Evolutionary conservation across 176 grass and related monocot genomes (phyloP), one percentile per base, ranked within the genome.

Genomic region (Hyparrhenia diplandra): DNA sequence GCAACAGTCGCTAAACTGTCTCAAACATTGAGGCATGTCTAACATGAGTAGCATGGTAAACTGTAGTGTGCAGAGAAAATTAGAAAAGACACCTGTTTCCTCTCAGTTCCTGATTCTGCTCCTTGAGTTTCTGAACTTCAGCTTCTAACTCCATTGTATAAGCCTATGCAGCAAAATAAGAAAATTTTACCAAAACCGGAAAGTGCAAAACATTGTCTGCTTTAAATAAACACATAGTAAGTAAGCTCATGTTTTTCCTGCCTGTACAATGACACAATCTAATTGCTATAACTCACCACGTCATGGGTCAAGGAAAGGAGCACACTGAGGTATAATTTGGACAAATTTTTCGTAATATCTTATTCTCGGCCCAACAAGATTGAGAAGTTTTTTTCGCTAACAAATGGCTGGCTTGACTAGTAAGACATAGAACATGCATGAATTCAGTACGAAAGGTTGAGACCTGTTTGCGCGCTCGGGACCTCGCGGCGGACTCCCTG

Each of bases 81-180:
- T 18, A 51, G 46, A 51, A 51, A 51, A 51, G 46, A 7, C 16
- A 97, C 94, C 88, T 97, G 94, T 78, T 97, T 97, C 64, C 64
- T 91, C 42, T 93, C 34, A 97, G 59, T 62, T 89, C 86, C 73
- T 81, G 25, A 73, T 97, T 97, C 28, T 75, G n/a, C 18, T 89
- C 91, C 71, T 91, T 93, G 45, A 97, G 91, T 84, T 93, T 97
- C 55, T 92, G 88, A 84, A 93, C 91, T 87, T 93, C 91, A 83
- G 94, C 94, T 83, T 97, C 94, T 78, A 97, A 73, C 66, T 97
- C 94, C 88, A 97, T 81, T 21, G 91, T 97, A 42, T 97, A 97
- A 77, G 94, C 94, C 94, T 97, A 32, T 59, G 5, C 40, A 71
- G 77, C 84, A 23, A 36, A 88, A 40, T 31, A 83, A 27, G 36